Evolutionary conservation across 495 filamentous ascomycete genomes (phyloP), one percentile per base, ranked within the genome.

Genomic region (Penicillium cataractarum): DNA sequence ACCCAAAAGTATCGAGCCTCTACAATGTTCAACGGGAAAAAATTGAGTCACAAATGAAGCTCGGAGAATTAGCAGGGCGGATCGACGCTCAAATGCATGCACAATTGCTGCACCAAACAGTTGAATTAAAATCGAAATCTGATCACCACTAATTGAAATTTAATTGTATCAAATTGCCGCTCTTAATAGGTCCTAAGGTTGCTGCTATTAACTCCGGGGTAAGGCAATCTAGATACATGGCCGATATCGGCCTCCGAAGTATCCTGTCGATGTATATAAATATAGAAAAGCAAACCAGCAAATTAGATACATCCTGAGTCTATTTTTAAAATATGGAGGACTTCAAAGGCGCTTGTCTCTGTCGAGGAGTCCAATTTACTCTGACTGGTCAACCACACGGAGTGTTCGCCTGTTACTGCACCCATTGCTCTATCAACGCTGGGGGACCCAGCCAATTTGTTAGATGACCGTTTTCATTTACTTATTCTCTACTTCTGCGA

Each of bases 371-470:
- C 21, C 46, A 27, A 17, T 49, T 49, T 13, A 26, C 46, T 15
- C 24, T 49, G 1, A 6, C 46, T 4, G 46, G 46, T 49, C 46
- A 15, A 17, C 46, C 46, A 6, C 46, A 49, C 17, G 24, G 0
- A 49, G 46, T 49, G 4, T 49, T 26, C 46, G 21, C 46, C 21
- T 49, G 46, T 19, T 49, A 49, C 24, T 49, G 46, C 46, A 49
- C 46, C 22, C 46, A 49, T 24, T 27, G 46, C 13, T 49, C 24
- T 24, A 49, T 49, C 10, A 26, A 27, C 9, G 46, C 46, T 17
- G 46, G 46, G 15, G 46, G 46, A 27, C 46, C 46, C 6, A 27
- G 46, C 12, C 24, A 49, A 26, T 49, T 49, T 49, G 46, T 49
- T 12, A n/a, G 46, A 50, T 27, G 22, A 22, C 42, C 40, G 10